These are phyloP conservation scores for Fragilariopsis cylindrus DNA, from an alignment of 108 stramenopile genomes.

Conservation along the genomic window DNA sequence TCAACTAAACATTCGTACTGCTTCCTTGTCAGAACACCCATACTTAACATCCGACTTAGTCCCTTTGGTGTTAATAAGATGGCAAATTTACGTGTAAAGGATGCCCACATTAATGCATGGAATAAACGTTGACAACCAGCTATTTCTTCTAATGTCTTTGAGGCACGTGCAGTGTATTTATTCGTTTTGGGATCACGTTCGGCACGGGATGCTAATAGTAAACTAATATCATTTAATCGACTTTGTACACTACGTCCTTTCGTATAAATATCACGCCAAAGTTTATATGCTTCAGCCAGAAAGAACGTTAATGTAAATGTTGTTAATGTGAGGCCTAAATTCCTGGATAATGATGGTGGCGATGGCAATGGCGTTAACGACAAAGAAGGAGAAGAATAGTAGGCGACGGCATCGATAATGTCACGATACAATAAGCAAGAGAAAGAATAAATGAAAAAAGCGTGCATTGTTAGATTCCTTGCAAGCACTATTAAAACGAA, in stretches of 20 bases:
- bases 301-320: conserved; percentile 59
- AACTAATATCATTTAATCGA: conserved; percentile 34
- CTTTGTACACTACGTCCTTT: conserved; percentile 30
- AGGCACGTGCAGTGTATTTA: conserved; percentile 18
- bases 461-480: no score
- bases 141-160: conserved; percentile 26
- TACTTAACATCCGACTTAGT: conserved; percentile 29
- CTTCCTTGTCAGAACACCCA: conserved; percentile 28
- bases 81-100: conserved; percentile 6
- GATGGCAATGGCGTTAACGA: neutral
- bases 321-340: conserved; percentile 33
- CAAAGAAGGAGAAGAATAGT: no score
- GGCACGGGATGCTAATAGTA: conserved; percentile 28
- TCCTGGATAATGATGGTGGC: neutral
- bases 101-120: conserved; percentile 39
- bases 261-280: conserved; percentile 43
- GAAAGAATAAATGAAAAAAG: no score
- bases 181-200: conserved; percentile 6
- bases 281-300: conserved; percentile 37
- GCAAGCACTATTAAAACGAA: no score
- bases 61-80: conserved; percentile 26
- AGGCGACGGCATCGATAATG: no score
- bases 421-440: no score
- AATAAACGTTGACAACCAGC: conserved; percentile 14
- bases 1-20: conserved; percentile 17